Percentiles rank a stretch among this genome's conserved stretches.
Conservation (phyloP, 2,329 filamentous ascomycete genomes). For the Botrytis porri region DNA sequence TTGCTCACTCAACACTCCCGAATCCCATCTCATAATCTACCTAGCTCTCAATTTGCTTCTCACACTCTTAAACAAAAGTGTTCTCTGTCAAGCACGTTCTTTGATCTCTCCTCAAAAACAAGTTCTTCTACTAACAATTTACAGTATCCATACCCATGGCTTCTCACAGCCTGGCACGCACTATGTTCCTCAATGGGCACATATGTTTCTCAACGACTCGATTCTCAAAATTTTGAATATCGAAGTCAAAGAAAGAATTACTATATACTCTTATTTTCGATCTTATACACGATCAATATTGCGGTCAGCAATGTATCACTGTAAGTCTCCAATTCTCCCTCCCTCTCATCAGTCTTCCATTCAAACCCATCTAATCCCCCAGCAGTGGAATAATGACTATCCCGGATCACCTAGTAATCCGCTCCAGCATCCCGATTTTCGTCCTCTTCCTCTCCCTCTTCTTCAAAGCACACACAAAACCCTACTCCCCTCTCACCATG, state of each 20-base stretch:
- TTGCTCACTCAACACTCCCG: background rate
- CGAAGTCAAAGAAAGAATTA: constrained; percentile 51
- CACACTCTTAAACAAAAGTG: background rate
- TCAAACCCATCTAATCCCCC: background rate
- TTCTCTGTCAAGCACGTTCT: background rate
- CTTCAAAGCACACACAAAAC: constrained; percentile 49
- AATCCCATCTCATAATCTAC: background rate
- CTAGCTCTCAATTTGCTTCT: constrained; percentile 7
- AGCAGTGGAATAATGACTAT: constrained; percentile 55
- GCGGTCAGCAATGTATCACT: constrained; percentile 63
- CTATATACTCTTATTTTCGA: constrained; percentile 55
- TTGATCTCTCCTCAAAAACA: background rate
- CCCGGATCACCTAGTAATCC: constrained; percentile 64
- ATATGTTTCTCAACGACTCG: constrained; percentile 49
- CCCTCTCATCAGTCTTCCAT: too few relatives aligned
- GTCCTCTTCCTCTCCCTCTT: constrained; percentile 60
- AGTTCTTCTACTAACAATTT: background rate
- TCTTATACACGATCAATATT: constrained; percentile 62
- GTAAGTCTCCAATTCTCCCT: constrained; percentile 30
- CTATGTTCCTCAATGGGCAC: constrained; percentile 57
- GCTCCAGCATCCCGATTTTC: constrained; percentile 59
- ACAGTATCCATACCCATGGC: constrained; percentile 59
- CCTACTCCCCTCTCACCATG: constrained; percentile 56
- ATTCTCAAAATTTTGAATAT: constrained; percentile 54
- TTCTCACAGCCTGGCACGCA: constrained; percentile 57